Conservation (phyloP, 495 filamentous ascomycete genomes). For the Penicillium alfredii region DNA sequence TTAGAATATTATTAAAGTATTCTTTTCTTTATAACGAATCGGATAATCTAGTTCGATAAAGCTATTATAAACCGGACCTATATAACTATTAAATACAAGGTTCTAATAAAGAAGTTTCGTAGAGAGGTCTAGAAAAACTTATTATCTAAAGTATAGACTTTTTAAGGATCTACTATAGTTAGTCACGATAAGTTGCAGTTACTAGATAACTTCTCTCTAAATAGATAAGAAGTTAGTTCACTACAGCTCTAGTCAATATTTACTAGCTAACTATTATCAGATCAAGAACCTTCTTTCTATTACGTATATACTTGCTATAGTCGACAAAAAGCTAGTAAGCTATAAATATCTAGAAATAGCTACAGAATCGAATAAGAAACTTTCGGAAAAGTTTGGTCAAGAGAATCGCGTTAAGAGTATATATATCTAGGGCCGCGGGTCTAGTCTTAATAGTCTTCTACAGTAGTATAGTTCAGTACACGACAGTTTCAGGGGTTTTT, state of each 20-base stretch:
- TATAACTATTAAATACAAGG: conserved; percentile 11
- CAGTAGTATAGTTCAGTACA: neutral
- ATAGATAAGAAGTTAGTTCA: conserved; percentile 22
- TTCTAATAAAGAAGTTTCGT: conserved; percentile 15
- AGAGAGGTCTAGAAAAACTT: conserved; percentile 10
- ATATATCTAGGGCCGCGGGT: conserved; percentile 7
- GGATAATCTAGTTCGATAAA: conserved; percentile 38
- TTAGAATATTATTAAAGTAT: conserved; percentile 51
- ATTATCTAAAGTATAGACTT: neutral
- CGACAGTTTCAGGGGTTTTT: neutral
- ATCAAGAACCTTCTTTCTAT: conserved; percentile 21
- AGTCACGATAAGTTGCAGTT: neutral
- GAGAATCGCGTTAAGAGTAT: conserved; percentile 6
- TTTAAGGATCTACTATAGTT: neutral
- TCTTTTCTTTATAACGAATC: conserved; percentile 49
- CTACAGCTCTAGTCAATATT: neutral
- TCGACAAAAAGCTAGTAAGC: conserved; percentile 8
- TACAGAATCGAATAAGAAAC: conserved; percentile 16
- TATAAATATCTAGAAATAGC: conserved; percentile 20
- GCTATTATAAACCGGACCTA: conserved; percentile 45
- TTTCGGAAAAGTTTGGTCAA: conserved; percentile 16
- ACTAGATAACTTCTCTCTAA: conserved; percentile 14
- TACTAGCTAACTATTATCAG: conserved; percentile 11
- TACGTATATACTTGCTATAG: conserved; percentile 15
- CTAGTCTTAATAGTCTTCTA: neutral